phyloP scores from a whole-genome alignment of 805 yeast species.

The Nakazawaea ishiwadae region DNA sequence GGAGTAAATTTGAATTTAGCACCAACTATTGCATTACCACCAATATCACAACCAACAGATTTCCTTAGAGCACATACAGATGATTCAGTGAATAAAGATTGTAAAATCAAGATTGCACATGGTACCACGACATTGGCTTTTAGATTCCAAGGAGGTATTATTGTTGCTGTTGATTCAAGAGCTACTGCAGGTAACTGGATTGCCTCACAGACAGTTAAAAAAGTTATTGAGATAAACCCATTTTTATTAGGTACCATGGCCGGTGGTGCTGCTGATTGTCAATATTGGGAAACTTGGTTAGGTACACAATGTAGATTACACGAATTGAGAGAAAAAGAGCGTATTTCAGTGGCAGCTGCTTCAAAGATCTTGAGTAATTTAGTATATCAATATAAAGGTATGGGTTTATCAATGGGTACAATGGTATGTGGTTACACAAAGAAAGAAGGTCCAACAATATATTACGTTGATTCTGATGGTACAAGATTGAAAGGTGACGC shows the following conservation, averaged over 20 bases:
- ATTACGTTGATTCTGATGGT: conserved; percentile 96
- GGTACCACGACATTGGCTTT: conserved; percentile 99
- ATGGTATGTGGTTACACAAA: conserved; percentile 97
- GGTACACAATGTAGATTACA: conserved; percentile 95
- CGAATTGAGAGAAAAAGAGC: conserved; percentile 89
- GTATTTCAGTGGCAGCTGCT: conserved; percentile 95
- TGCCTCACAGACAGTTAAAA: conserved; percentile 96
- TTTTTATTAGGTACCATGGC: conserved; percentile 96
- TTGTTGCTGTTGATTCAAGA: conserved; percentile 96
- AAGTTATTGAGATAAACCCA: conserved; percentile 95
- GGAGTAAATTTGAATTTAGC: conserved; percentile 32
- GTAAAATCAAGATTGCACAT: conserved; percentile 94
- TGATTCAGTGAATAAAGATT: conserved; percentile 87
- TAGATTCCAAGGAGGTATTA: conserved; percentile 91
- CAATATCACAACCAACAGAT: conserved; percentile 83
- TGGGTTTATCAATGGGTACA: conserved; percentile 99
- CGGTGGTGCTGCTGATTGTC: conserved; percentile 99
- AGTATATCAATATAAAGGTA: conserved; percentile 91
- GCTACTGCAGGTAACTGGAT: conserved; percentile 98
- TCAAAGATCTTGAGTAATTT: conserved; percentile 88
- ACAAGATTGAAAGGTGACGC: conserved; percentile 91
- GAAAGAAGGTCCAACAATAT: conserved; percentile 92
- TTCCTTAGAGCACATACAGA: conserved; percentile 98
- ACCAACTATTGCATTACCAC: conserved; percentile 72
- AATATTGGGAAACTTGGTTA: conserved; percentile 98